These are phyloP conservation scores for Nakazawaea ernobii DNA, from an alignment of 805 yeast species.

Conservation along the genomic window DNA sequence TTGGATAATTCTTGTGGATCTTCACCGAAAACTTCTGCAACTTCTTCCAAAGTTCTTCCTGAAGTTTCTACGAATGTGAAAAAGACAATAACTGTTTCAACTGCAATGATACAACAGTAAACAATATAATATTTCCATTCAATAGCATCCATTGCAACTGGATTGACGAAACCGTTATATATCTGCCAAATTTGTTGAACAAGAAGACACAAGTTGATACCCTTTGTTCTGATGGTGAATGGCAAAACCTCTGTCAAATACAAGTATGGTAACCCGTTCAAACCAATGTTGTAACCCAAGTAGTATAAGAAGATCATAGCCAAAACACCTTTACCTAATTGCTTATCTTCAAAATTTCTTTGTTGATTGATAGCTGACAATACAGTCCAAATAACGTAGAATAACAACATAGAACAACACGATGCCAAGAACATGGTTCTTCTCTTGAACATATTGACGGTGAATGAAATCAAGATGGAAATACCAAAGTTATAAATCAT, in stretches of 20 bases:
- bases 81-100: constrained; percentile 22
- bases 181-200: constrained; percentile 21
- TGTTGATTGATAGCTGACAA: constrained; percentile 42
- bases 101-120: constrained; percentile 25
- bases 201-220: constrained; percentile 19
- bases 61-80: constrained; percentile 32
- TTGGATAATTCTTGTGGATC: constrained; percentile 13
- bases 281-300: constrained; percentile 34
- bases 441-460: constrained; percentile 27
- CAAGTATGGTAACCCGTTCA: constrained; percentile 39
- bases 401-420: constrained; percentile 28
- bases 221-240: constrained; percentile 16
- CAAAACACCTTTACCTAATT: constrained; percentile 38
- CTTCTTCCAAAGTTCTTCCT: constrained; percentile 33
- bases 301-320: constrained; percentile 47
- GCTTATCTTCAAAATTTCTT: constrained; percentile 32
- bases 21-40: constrained; percentile 31
- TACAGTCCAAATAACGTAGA: constrained; percentile 36
- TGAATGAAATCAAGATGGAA: constrained; percentile 25
- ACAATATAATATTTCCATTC: constrained; percentile 32
- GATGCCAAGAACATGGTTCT: constrained; percentile 31
- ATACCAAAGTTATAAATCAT: constrained; percentile 39
- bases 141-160: constrained; percentile 32
- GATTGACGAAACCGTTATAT: constrained; percentile 27
- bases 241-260: constrained; percentile 39